Conservation (phyloP, 805 yeast species). For the Saturnispora zaruensis region DNA sequence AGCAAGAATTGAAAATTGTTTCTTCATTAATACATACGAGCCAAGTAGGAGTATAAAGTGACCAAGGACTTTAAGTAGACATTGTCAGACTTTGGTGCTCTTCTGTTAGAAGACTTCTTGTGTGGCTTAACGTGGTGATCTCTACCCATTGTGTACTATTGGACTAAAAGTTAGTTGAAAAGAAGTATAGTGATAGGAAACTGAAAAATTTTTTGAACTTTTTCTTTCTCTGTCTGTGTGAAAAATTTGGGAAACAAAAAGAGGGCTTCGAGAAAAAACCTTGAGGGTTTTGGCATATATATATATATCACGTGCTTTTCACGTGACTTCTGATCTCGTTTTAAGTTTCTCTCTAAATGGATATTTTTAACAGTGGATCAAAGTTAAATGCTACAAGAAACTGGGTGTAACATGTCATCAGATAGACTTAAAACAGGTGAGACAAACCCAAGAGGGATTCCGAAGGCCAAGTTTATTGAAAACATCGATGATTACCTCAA, state of each 20-base stretch:
- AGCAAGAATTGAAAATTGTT: conserved; percentile 21
- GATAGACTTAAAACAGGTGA: conserved; percentile 39
- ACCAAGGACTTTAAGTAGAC: conserved; percentile 97
- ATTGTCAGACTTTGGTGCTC: conserved; percentile 99
- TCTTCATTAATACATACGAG: conserved; percentile 67
- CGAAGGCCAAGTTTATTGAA: conserved; percentile 90
- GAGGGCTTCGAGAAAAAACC: not conserved
- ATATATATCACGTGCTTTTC: conserved; percentile 1
- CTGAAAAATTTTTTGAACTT: not conserved
- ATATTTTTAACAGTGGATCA: too few species aligned
- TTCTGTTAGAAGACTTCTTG: conserved; percentile 91
- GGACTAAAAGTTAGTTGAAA: conserved; percentile 2
- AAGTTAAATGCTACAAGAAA: too few species aligned
- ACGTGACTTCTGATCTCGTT: not conserved
- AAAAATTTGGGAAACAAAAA: not conserved
- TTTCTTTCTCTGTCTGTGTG: not conserved
- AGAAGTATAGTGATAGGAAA: not conserved
- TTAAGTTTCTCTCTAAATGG: too few species aligned
- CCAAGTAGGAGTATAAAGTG: conserved; percentile 97
- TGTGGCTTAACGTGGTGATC: conserved; percentile 97
- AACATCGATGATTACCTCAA: conserved; percentile 69
- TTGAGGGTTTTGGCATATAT: not conserved
- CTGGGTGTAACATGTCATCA: conserved; percentile 12
- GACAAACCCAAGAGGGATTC: conserved; percentile 89
- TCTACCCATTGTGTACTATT: conserved; percentile 69